Evolutionary conservation across 306 rosid genomes (phyloP), one percentile per base, ranked within the genome.

Genomic region (Betula pendula): DNA sequence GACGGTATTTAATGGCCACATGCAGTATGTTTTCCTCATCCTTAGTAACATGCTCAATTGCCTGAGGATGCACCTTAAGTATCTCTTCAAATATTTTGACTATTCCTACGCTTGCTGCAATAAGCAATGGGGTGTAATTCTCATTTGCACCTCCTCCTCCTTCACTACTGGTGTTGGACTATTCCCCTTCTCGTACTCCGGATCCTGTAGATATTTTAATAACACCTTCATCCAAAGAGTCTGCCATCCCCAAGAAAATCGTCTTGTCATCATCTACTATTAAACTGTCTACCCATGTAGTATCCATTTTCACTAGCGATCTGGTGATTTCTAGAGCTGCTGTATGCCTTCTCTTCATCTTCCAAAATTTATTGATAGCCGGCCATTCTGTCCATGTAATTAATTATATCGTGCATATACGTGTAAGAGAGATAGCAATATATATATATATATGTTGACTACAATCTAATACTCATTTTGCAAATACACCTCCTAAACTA

Each of bases 51-150:
- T 77, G 75, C 70, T 55, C 29, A 4, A 74, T 31, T 40, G 79
- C 82, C 42, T 70, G 70, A 13, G 88, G 85, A 22, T 74, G 9
- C 43, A 0, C 17, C 4, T 55, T 2, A 11, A 81, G 27, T 24
- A 83, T 83, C 11, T 22, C 17, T n/a, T 86, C 80, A 25, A 86
- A 82, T 56, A 86, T 86, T 59, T 86, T 85, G 6, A 22, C 48
- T n/a, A 86, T 81, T 69, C 90, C 90, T 27, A 20, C 81, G 38
- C 79, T 22, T 14, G 87, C 85, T 47, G 87, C 90, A 74, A 65
- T 71, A 55, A 86, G 81, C 84, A 86, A 86, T 20, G 87, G 87
- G 11, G 84, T 29, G 2, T 2, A 8, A 0, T 42, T 6, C 44
- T 42, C 6, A 2, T 8, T 42, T 0, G 9, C 44, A 42, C 44